A percentile compares a stretch with the other conserved stretches of the same genome.
Evolutionary conservation across 2,329 filamentous ascomycete genomes (phyloP).

Genomic region (Microdochium paspali): DNA sequence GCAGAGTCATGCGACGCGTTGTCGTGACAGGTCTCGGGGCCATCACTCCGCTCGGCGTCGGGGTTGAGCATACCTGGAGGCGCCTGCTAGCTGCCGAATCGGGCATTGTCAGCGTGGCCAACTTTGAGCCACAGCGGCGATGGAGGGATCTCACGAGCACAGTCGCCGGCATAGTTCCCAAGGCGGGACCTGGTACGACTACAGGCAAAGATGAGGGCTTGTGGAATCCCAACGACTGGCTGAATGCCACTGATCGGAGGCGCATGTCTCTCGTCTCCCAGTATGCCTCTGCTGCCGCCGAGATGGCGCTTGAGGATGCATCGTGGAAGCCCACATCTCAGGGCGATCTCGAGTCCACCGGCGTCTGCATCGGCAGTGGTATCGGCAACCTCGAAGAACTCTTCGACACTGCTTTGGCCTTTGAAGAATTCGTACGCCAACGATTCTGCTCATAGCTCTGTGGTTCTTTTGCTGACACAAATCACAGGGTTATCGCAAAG

Average conservation of each 20-base stretch:
- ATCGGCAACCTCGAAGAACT: constrained; percentile 92
- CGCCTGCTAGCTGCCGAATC: constrained; percentile 71
- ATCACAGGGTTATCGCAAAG: constrained; percentile 74
- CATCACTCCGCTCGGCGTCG: constrained; percentile 75
- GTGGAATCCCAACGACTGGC: constrained; percentile 46
- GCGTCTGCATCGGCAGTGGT: constrained; percentile 88
- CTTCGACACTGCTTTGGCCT: constrained; percentile 73
- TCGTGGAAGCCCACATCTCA: constrained; percentile 57
- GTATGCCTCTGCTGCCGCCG: constrained; percentile 77
- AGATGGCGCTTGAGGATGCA: constrained; percentile 79
- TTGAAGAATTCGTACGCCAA: constrained; percentile 56
- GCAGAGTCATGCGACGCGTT: constrained; percentile 55
- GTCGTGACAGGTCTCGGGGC: constrained; percentile 79
- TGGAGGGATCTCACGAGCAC: constrained; percentile 74
- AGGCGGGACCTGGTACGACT: constrained; percentile 20
- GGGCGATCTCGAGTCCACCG: constrained; percentile 65
- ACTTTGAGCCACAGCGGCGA: constrained; percentile 41
- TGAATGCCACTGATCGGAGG: constrained; percentile 46
- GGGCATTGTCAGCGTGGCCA: constrained; percentile 66
- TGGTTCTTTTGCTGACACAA: not conserved
- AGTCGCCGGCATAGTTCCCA: constrained; percentile 74
- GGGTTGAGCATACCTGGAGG: constrained; percentile 68
- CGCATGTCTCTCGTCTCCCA: constrained; percentile 89
- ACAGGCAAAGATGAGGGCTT: constrained; percentile 26
- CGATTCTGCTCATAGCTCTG: not conserved